A percentile compares a stretch with the other conserved stretches of the same genome.
Evolutionary conservation across 2,329 filamentous ascomycete genomes (phyloP).

Genomic region (Dendryphion nanum): DNA sequence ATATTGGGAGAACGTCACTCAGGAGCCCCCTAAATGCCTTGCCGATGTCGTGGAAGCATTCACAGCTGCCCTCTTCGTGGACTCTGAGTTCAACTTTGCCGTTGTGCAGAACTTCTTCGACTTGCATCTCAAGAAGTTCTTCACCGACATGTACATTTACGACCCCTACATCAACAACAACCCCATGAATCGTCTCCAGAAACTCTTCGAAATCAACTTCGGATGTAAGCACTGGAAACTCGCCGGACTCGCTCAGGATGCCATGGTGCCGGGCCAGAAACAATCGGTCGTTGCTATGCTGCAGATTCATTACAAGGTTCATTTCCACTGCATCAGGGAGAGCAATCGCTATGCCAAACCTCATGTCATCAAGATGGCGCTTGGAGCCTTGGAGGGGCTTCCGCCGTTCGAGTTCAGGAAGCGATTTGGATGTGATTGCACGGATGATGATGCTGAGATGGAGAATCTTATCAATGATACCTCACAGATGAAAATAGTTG

Average conservation of each 20-base stretch:
- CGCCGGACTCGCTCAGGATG: conserved; percentile 34
- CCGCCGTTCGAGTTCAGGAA: conserved; percentile 58
- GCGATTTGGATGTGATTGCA: conserved; percentile 65
- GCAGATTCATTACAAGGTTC: conserved; percentile 69
- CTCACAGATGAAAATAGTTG: too few species aligned
- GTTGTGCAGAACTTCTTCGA: conserved; percentile 76
- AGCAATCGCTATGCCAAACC: conserved; percentile 74
- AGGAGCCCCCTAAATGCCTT: conserved; percentile 70
- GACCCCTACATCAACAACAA: conserved; percentile 85
- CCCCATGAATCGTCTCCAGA: conserved; percentile 69
- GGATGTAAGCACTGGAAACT: conserved; percentile 62
- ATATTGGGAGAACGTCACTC: conserved; percentile 42
- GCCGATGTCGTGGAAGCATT: conserved; percentile 88
- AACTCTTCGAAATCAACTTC: conserved; percentile 62
- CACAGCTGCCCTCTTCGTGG: conserved; percentile 87
- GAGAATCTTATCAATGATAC: too few species aligned
- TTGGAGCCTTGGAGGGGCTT: conserved; percentile 52
- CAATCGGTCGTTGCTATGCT: conserved; percentile 65
- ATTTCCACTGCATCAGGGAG: conserved; percentile 61
- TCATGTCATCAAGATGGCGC: conserved; percentile 60
- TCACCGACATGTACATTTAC: conserved; percentile 82
- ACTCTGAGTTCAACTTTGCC: conserved; percentile 74
- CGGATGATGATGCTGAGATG: conserved; percentile 3
- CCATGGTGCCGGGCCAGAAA: conserved; percentile 46
- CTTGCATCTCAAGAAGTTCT: conserved; percentile 71